These are phyloP conservation scores for Puccinia triticina DNA, from an alignment of 1,284 basidiomycete species.

Conservation along the genomic window DNA sequence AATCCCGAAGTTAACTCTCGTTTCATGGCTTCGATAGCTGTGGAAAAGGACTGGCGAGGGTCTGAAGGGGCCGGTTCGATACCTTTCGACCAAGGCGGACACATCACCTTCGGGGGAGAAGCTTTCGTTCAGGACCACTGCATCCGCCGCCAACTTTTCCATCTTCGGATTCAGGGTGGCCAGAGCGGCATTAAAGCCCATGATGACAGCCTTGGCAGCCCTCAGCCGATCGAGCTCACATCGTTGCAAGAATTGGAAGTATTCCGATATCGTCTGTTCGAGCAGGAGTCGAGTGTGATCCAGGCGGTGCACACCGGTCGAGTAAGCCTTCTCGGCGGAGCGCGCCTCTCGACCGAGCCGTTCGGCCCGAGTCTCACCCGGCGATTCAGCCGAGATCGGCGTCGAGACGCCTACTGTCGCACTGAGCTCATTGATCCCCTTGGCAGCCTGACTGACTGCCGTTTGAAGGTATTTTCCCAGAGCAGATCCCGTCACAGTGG, in stretches of 20 bases:
- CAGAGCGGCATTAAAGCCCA: slow-evolving; percentile 48
- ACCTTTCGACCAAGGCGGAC: slow-evolving; percentile 34
- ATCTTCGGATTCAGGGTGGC: slow-evolving; percentile 38
- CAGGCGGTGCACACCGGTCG: not conserved
- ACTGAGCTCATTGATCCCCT: slow-evolving; percentile 48
- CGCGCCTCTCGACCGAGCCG: slow-evolving; percentile 37
- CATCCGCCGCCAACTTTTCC: slow-evolving; percentile 25
- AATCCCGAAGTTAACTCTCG: slow-evolving; percentile 42
- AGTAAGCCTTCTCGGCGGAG: slow-evolving; percentile 42
- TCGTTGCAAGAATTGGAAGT: slow-evolving; percentile 35
- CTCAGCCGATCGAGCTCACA: slow-evolving; percentile 44
- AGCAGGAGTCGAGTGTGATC: slow-evolving; percentile 41
- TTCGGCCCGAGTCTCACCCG: slow-evolving; percentile 36
- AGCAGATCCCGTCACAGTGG: not conserved
- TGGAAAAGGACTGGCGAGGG: slow-evolving; percentile 35
- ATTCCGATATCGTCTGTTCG: slow-evolving; percentile 37
- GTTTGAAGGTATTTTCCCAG: slow-evolving; percentile 44
- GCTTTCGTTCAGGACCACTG: slow-evolving; percentile 35
- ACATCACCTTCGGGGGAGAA: slow-evolving; percentile 42
- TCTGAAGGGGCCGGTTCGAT: slow-evolving; percentile 43
- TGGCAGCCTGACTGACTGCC: slow-evolving; percentile 45
- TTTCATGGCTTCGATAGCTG: slow-evolving; percentile 3
- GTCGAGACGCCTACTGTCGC: slow-evolving; percentile 23
- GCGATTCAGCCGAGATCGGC: slow-evolving; percentile 6
- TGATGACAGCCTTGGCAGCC: slow-evolving; percentile 50